Conservation (phyloP, 805 yeast species). For the Priceomyces haplophilus region DNA sequence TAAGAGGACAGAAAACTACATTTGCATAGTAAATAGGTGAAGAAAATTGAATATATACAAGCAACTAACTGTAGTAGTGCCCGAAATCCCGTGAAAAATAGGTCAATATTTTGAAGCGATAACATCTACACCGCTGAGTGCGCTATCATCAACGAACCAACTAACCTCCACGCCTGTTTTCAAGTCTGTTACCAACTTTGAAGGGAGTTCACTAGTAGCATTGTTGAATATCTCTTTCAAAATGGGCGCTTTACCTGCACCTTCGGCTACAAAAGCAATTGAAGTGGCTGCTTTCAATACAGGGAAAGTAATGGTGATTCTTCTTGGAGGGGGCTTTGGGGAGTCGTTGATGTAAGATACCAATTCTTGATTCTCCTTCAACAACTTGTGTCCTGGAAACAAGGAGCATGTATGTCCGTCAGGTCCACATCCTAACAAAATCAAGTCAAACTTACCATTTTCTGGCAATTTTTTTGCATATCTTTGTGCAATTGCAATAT, state of each 20-base stretch:
- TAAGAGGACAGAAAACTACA: no score
- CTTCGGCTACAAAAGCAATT: slow-evolving; percentile 86
- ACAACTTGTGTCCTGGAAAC: slow-evolving; percentile 77
- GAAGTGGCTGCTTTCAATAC: slow-evolving; percentile 52
- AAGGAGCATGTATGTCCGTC: slow-evolving; percentile 95
- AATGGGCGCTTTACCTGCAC: slow-evolving; percentile 74
- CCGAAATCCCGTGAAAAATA: no score
- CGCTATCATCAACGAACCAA: slow-evolving; percentile 86
- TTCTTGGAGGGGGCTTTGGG: slow-evolving; percentile 91
- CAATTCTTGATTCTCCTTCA: slow-evolving; percentile 48
- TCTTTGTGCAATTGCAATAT: slow-evolving; percentile 51
- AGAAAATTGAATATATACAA: no score
- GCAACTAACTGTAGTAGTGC: no score
- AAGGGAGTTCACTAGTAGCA: slow-evolving; percentile 54
- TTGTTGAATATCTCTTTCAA: slow-evolving; percentile 66
- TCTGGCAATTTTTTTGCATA: slow-evolving; percentile 60
- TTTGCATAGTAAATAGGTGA: no score
- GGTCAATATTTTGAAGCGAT: slow-evolving; percentile 37
- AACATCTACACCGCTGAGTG: slow-evolving; percentile 60
- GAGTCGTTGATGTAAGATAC: slow-evolving; percentile 74
- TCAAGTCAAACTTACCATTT: slow-evolving; percentile 51
- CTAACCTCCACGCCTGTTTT: slow-evolving; percentile 46
- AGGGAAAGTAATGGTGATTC: slow-evolving; percentile 86
- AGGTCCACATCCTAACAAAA: slow-evolving; percentile 88
- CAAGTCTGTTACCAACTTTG: slow-evolving; percentile 67